Percentiles rank a stretch among this genome's conserved stretches.
Evolutionary conservation across 2,329 filamentous ascomycete genomes (phyloP).

Genomic region (Ampelomyces quisqualis): DNA sequence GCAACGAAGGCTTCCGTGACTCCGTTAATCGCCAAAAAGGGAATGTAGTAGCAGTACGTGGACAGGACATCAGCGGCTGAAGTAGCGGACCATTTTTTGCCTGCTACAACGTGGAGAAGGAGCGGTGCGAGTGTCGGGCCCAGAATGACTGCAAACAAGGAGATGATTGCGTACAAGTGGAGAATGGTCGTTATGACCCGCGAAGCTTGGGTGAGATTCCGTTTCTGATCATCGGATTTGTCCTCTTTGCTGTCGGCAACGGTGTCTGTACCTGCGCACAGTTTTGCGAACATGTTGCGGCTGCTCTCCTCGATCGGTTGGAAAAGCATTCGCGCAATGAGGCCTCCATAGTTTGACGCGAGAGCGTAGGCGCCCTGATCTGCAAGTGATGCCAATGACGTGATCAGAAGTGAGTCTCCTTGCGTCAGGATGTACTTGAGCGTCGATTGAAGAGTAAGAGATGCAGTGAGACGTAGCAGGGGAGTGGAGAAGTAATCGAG

Average conservation of each 20-base stretch:
- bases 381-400: slow-evolving; percentile 70
- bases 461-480: slow-evolving; percentile 72
- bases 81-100: slow-evolving; percentile 70
- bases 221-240: slow-evolving; percentile 18
- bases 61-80: slow-evolving; percentile 74
- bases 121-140: slow-evolving; percentile 75
- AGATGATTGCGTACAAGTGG: slow-evolving; percentile 71
- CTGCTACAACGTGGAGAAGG: slow-evolving; percentile 73
- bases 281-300: slow-evolving; percentile 81
- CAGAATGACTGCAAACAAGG: slow-evolving; percentile 65
- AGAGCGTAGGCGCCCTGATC: slow-evolving; percentile 91
- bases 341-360: slow-evolving; percentile 87
- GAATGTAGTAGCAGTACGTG: slow-evolving; percentile 88
- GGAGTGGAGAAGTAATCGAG: slow-evolving; percentile 61
- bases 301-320: slow-evolving; percentile 95
- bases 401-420: slow-evolving; percentile 87
- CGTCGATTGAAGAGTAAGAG: slow-evolving; percentile 81
- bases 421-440: slow-evolving; percentile 94
- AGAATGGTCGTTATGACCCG: slow-evolving; percentile 65
- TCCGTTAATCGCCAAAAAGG: slow-evolving; percentile 87
- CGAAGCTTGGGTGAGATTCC: slow-evolving; percentile 43
- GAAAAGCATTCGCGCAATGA: slow-evolving; percentile 84
- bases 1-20: slow-evolving; percentile 91
- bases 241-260: slow-evolving; percentile 11
- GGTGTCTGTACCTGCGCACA: slow-evolving; percentile 56